A percentile compares a stretch with the other conserved stretches of the same genome.
Conservation (phyloP, 164 flowering plant genomes). For the Cinnamomum chago region DNA sequence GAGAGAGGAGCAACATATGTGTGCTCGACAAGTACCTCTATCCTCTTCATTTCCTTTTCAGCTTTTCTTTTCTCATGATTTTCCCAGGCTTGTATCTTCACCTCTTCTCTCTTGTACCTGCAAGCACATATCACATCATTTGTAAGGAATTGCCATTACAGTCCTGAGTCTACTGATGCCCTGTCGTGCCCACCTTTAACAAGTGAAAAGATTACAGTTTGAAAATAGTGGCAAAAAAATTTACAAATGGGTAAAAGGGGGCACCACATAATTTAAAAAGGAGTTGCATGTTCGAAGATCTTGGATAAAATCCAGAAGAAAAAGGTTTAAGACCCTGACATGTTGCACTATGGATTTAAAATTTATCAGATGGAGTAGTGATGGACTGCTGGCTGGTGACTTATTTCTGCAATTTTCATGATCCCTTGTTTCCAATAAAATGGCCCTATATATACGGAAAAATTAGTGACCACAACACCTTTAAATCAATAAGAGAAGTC, state of each 20-base stretch:
- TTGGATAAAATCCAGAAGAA: neutral
- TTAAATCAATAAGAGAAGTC: neutral
- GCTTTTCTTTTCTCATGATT: slow-evolving; percentile 92
- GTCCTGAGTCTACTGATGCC: neutral
- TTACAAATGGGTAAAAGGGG: neutral
- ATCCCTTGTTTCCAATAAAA: neutral
- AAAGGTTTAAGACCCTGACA: neutral
- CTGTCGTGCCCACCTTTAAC: neutral
- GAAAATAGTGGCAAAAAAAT: neutral
- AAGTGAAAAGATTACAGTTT: neutral
- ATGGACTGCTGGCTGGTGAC: neutral
- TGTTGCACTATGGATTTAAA: neutral
- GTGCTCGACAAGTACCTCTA: slow-evolving; percentile 62
- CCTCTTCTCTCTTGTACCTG: slow-evolving; percentile 94
- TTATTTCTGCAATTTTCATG: no score
- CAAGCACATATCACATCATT: slow-evolving; percentile 2
- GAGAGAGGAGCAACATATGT: neutral
- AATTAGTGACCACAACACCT: neutral
- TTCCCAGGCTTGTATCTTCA: slow-evolving; percentile 95
- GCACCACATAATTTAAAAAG: neutral
- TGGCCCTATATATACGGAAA: neutral
- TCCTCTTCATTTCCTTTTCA: slow-evolving; percentile 80
- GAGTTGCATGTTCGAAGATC: neutral
- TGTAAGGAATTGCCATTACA: neutral
- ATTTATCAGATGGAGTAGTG: neutral